phyloP scores from a whole-genome alignment of 805 yeast species.

The Cyberlindnera saturnus region DNA sequence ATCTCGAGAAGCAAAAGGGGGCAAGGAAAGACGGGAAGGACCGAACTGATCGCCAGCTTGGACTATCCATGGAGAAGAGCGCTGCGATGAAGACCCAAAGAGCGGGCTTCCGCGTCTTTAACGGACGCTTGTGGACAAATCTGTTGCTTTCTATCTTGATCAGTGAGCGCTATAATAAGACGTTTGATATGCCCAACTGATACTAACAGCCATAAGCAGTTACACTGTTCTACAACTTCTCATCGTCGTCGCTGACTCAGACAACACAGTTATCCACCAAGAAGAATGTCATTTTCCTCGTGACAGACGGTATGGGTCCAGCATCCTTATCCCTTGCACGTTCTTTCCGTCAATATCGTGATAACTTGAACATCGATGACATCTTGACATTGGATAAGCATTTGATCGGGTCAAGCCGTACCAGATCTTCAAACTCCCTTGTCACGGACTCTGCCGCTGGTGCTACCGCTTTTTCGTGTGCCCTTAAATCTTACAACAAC shows the following conservation, averaged over 20 bases:
- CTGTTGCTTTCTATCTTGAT: too few species aligned
- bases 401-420: conserved; percentile 78
- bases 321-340: conserved; percentile 78
- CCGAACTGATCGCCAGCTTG: too few species aligned
- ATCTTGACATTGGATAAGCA: conserved; percentile 58
- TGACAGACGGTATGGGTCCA: conserved; percentile 95
- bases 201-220: not conserved
- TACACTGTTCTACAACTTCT: not conserved
- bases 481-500: conserved; percentile 76
- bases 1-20: too few species aligned
- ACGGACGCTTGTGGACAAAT: too few species aligned
- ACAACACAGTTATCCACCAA: conserved; percentile 28
- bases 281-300: conserved; percentile 80
- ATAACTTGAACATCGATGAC: conserved; percentile 47
- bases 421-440: conserved; percentile 69
- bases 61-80: too few species aligned
- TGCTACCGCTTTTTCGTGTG: conserved; percentile 90
- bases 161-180: too few species aligned
- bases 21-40: too few species aligned
- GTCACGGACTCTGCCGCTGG: conserved; percentile 97
- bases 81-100: too few species aligned
- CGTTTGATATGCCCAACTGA: not conserved
- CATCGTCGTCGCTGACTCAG: not conserved
- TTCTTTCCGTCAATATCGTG: conserved; percentile 60
- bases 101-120: too few species aligned